Evolutionary conservation across 306 rosid species (phyloP), one percentile per base, ranked within the genome.

Genomic region (Dryas drummondii): DNA sequence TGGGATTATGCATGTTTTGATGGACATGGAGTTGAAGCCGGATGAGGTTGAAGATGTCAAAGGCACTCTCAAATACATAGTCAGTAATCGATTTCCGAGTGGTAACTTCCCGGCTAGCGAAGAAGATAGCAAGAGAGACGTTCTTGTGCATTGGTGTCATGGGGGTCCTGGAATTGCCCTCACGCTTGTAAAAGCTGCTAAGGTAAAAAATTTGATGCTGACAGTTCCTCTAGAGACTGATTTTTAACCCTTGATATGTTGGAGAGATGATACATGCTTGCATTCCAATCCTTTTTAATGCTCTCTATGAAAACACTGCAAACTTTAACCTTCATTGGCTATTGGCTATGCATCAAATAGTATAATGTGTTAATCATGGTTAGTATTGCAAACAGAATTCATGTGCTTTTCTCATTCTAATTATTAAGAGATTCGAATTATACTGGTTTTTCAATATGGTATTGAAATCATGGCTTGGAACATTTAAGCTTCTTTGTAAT

Each of bases 61-160:
- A 78, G 87, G 80, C 65, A 91, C 97, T 79, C 93, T 89, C 37
- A 87, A 67, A 32, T 86, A 87, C 86, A 87, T 91, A 91, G 88
- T 85, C 65, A 49, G 53, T 9, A 83, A 89, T 17, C 82, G 82
- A 17, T 86, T 87, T 63, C 71, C 84, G 2, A 83, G 88, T 79
- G 96, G 91, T 75, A 89, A 91, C 83, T 89, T 89, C 76, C 93
- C 91, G 15, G 78, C 84, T 1, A 86, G 82, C 11, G 91, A 89
- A 82, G 88, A 82, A 68, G 90, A 91, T 82, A 86, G 57, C 48
- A 71, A 75, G 50, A 73, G 77, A 70, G 93, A 88, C 14, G 77
- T 64, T 49, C 90, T 92, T 78, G 93, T 92, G 80, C 97, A 92
- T 78, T 88, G 96, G 93, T 90, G 96, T 75, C 96, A 92, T 79